A percentile compares a stretch with the other conserved stretches of the same genome.
Evolutionary conservation across 1,284 basidiomycete genomes (phyloP).

Genomic region (Irpex sp.): DNA sequence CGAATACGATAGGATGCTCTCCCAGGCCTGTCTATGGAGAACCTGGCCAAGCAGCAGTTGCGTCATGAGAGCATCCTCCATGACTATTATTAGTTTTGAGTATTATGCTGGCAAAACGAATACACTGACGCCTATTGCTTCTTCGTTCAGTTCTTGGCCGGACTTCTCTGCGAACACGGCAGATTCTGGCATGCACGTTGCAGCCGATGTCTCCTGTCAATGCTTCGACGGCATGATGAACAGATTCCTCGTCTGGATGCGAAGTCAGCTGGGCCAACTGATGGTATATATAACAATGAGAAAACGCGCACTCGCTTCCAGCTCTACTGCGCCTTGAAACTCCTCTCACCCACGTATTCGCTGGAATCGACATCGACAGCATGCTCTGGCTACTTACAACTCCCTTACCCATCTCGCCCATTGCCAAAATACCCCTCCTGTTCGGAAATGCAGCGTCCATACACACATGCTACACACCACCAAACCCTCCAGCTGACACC

Average conservation of each 20-base stretch:
- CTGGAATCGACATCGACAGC: neutral
- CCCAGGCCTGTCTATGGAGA: too few relatives aligned
- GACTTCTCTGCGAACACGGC: neutral
- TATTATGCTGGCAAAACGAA: neutral
- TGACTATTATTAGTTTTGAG: neutral
- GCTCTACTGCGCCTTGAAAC: neutral
- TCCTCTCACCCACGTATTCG: neutral
- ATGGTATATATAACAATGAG: neutral
- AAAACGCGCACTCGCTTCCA: neutral
- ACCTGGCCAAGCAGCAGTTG: too few relatives aligned
- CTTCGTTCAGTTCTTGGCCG: neutral
- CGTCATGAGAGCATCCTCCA: too few relatives aligned
- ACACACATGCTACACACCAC: neutral
- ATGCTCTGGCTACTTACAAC: neutral
- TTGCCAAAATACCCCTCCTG: neutral
- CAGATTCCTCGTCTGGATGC: neutral
- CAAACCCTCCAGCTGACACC: neutral
- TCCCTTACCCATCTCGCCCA: neutral
- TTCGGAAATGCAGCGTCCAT: neutral
- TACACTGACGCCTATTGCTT: neutral
- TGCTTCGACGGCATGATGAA: neutral
- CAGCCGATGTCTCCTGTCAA: neutral
- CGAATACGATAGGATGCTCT: too few relatives aligned
- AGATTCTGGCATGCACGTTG: neutral
- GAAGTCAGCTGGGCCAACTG: neutral